Evolutionary conservation across 108 stramenopile species (phyloP).

Genomic region (Pseudonitzschia multistriata): DNA sequence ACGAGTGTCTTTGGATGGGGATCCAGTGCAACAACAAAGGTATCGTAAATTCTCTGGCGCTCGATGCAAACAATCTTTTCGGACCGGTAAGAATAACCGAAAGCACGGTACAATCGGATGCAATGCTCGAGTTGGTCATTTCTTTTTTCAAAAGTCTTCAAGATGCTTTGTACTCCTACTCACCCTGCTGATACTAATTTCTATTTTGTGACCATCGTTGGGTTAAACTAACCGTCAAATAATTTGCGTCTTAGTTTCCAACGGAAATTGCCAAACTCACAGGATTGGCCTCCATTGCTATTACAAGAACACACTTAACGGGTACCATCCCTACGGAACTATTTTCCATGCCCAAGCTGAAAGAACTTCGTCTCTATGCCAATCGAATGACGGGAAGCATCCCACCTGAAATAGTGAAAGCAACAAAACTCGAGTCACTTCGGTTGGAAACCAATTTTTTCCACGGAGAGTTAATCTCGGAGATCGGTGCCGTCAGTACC

Average conservation of each 20-base stretch:
- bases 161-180: neutral
- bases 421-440: conserved; percentile 42
- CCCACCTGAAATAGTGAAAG: conserved; percentile 44
- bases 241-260: conserved; percentile 40
- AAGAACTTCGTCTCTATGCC: conserved; percentile 48
- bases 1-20: conserved; percentile 56
- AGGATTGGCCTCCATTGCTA: conserved; percentile 34
- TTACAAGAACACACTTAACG: conserved; percentile 54
- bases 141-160: neutral
- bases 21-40: conserved; percentile 49
- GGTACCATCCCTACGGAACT: conserved; percentile 67
- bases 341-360: conserved; percentile 43
- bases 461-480: conserved; percentile 40
- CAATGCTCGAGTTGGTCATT: neutral
- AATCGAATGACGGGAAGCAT: conserved; percentile 58
- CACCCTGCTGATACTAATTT: neutral
- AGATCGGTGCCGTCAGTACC: conserved; percentile 41
- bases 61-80: conserved; percentile 54
- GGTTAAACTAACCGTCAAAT: too few relatives aligned
- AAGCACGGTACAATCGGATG: neutral
- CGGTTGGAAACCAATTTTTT: conserved; percentile 50
- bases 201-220: too few relatives aligned
- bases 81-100: conserved; percentile 33
- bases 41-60: conserved; percentile 33
- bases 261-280: conserved; percentile 45